Evolutionary conservation across 2,329 filamentous ascomycete genomes (phyloP).

Genomic region (Shiraia sp.): DNA sequence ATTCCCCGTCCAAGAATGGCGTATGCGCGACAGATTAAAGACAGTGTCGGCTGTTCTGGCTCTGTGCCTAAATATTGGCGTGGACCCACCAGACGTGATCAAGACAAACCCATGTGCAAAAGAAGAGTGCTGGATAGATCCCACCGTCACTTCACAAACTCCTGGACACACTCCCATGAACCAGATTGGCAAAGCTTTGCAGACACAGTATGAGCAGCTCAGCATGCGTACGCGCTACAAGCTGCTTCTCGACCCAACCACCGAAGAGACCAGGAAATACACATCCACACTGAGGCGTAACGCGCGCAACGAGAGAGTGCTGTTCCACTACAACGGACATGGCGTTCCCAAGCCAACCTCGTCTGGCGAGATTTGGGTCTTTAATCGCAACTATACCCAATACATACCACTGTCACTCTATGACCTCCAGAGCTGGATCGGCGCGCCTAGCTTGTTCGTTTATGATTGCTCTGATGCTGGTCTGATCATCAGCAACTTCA

Average conservation of each 20-base stretch:
- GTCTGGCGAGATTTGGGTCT: slow-evolving; percentile 98
- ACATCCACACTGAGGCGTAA: slow-evolving; percentile 87
- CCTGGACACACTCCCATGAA: slow-evolving; percentile 81
- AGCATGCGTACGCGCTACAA: slow-evolving; percentile 97
- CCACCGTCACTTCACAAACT: slow-evolving; percentile 71
- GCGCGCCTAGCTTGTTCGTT: slow-evolving; percentile 92
- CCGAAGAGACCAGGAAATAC: slow-evolving; percentile 97
- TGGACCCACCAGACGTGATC: slow-evolving; percentile 94
- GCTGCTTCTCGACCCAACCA: slow-evolving; percentile 92
- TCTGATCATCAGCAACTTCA: slow-evolving; percentile 93
- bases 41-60: slow-evolving; percentile 94
- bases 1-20: slow-evolving; percentile 82
- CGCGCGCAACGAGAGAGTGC: slow-evolving; percentile 90
- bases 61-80: slow-evolving; percentile 94
- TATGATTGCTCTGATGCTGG: slow-evolving; percentile 98
- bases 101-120: slow-evolving; percentile 93
- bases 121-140: slow-evolving; percentile 96
- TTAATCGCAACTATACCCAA: slow-evolving; percentile 98
- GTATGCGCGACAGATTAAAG: slow-evolving; percentile 94
- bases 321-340: slow-evolving; percentile 99
- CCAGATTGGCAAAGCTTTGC: slow-evolving; percentile 93
- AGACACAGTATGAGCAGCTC: slow-evolving; percentile 93
- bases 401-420: slow-evolving; percentile 97
- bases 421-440: slow-evolving; percentile 93
- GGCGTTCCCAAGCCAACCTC: slow-evolving; percentile 94